A percentile compares a stretch with the other conserved stretches of the same genome.
phyloP scores from a whole-genome alignment of 2,329 filamentous ascomycete genomes.

The Ophiostoma australiae region DNA sequence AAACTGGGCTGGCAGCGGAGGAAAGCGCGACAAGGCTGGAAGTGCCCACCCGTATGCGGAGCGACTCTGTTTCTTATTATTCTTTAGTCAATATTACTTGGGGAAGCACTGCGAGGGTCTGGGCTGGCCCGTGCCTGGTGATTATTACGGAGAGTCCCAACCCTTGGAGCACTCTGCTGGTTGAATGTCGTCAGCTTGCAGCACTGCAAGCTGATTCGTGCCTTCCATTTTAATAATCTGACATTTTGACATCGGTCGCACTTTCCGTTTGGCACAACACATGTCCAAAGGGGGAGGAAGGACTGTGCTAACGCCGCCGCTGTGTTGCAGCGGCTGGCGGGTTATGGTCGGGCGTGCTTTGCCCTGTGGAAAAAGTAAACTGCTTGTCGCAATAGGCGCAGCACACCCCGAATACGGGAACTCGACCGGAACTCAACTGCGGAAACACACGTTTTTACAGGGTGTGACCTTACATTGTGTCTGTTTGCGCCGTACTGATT shows the following conservation, averaged over 20 bases:
- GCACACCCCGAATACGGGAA: neutral
- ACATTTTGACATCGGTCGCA: neutral
- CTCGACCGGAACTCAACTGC: neutral
- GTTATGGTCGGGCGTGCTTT: neutral
- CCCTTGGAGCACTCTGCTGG: neutral
- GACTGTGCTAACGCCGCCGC: neutral
- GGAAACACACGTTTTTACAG: too few species aligned
- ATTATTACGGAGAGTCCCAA: neutral
- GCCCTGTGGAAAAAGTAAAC: neutral
- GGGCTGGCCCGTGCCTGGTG: neutral
- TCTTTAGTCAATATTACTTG: neutral
- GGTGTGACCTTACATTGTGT: too few species aligned
- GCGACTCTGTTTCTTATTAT: neutral
- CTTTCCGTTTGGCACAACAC: neutral
- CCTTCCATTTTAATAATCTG: neutral
- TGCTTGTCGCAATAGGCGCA: neutral
- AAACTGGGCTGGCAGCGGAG: slow-evolving; percentile 16
- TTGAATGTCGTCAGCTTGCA: neutral
- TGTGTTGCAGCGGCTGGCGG: neutral
- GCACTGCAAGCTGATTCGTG: neutral
- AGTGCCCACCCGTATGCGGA: neutral
- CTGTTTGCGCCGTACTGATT: neutral
- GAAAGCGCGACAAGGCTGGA: slow-evolving; percentile 23
- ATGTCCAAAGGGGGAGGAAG: neutral
- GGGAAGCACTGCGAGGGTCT: neutral